Percentiles rank a stretch among this genome's conserved stretches.
Conservation (phyloP, 1,139 yeast species). For the Candida dubliniensis region DNA sequence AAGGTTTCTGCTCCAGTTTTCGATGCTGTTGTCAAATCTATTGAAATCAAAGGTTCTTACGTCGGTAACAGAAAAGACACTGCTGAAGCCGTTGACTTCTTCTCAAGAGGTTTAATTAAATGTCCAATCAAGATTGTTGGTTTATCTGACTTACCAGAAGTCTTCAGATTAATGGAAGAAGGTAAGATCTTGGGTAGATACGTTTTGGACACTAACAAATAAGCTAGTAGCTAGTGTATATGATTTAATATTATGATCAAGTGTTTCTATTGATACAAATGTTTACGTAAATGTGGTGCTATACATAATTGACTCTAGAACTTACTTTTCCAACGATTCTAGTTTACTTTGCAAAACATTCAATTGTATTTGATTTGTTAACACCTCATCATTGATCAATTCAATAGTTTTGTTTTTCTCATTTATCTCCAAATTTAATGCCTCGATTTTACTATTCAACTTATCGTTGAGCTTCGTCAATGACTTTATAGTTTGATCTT, state of each 20-base stretch:
- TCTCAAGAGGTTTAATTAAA: slow-evolving; percentile 64
- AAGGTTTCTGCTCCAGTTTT: slow-evolving; percentile 64
- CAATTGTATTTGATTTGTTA: slow-evolving; percentile 68
- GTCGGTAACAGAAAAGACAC: slow-evolving; percentile 83
- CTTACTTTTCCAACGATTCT: slow-evolving; percentile 9
- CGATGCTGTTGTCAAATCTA: slow-evolving; percentile 62
- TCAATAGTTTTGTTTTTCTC: slow-evolving; percentile 60
- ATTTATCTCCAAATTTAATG: slow-evolving; percentile 46
- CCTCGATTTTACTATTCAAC: slow-evolving; percentile 31
- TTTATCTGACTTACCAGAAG: slow-evolving; percentile 59
- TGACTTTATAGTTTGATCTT: slow-evolving; percentile 16
- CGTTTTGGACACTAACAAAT: slow-evolving; percentile 69
- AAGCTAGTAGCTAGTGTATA: slow-evolving; percentile 15
- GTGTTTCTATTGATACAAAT: too few species aligned
- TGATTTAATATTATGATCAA: not conserved
- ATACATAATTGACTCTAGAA: too few species aligned
- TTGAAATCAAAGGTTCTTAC: slow-evolving; percentile 67
- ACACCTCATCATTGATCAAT: slow-evolving; percentile 66
- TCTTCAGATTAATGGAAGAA: slow-evolving; percentile 67
- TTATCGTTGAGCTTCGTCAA: slow-evolving; percentile 23
- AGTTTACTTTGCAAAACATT: slow-evolving; percentile 55
- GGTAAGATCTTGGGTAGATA: slow-evolving; percentile 75
- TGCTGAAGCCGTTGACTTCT: slow-evolving; percentile 74
- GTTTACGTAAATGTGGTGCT: not conserved
- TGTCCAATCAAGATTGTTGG: slow-evolving; percentile 74